Conservation (phyloP, 2,329 filamentous ascomycete genomes). For the Xylaria multiplex region DNA sequence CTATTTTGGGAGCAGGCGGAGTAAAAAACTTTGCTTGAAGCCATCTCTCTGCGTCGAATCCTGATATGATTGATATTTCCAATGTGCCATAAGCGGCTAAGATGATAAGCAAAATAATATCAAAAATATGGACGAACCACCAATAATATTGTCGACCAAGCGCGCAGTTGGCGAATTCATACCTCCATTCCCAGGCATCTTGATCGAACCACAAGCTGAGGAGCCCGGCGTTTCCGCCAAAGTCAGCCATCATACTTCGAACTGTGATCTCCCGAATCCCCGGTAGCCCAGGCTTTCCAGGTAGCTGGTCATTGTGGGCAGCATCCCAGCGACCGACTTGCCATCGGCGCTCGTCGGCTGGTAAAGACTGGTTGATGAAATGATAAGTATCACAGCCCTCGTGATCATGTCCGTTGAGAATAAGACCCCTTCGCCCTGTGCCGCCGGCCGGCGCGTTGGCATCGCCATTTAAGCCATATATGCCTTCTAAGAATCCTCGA, state of each 20-base stretch:
- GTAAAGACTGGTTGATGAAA: conserved; percentile 73
- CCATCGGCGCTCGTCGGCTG: conserved; percentile 59
- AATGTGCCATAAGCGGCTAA: conserved; percentile 45
- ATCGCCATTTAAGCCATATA: conserved; percentile 80
- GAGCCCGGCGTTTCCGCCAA: conserved; percentile 89
- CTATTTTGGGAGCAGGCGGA: neutral
- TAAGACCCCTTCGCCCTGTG: conserved; percentile 75
- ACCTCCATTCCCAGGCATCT: conserved; percentile 77
- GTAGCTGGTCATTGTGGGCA: conserved; percentile 55
- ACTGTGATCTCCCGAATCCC: conserved; percentile 90
- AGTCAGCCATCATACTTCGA: conserved; percentile 98
- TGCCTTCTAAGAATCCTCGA: conserved; percentile 80
- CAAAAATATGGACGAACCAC: conserved; percentile 87
- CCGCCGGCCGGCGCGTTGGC: conserved; percentile 67
- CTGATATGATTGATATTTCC: conserved; percentile 32
- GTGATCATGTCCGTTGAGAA: conserved; percentile 95
- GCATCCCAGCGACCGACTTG: conserved; percentile 60
- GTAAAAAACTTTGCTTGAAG: conserved; percentile 25
- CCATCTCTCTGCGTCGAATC: conserved; percentile 40
- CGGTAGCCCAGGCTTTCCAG: conserved; percentile 58
- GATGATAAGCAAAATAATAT: conserved; percentile 60
- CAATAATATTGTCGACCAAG: conserved; percentile 90
- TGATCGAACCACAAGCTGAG: conserved; percentile 90
- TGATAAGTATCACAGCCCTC: conserved; percentile 92
- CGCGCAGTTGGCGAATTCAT: conserved; percentile 80